Base-by-base conservation (phyloP, 768 basidiomycete species). In the Boletus rubroflammeus region DNA sequence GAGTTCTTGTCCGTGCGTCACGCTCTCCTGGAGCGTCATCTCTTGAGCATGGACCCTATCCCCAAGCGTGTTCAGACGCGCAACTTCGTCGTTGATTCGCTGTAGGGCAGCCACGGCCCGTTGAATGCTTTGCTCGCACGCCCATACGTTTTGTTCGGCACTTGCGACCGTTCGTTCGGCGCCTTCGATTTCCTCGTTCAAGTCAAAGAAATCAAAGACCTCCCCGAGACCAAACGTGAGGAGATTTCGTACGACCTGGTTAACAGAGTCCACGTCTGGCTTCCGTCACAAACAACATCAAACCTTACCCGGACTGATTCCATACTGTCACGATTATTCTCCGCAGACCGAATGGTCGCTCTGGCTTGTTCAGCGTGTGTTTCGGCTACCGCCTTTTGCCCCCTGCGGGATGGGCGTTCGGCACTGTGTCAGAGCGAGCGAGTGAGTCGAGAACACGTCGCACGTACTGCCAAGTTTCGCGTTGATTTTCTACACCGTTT, bases 151-250 rank as follows among this genome's bases (percentile, higher is more conserved):
- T n/a, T n/a, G 29, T 41, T 41, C 23, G 3, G 59, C 59, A 11
- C 36, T 50, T 3, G 54, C 29, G 35, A 61, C n/a, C 15, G 32
- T 57, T 31, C 59, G 49, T 26, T 50, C 48, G 2, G 59, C 47
- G 1, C 13, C 15, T 10, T 50, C 51, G 9, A 61, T 57, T 14
- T 61, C 60, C 39, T 56, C 51, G 29, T 61, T 61, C 41, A 61
- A 17, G 45, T 61, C 54, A 21, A 61, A 61, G 47, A 56, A 23
- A 28, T 61, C 60, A 10, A 61, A 61, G 19, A 38, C 41, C 15
- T 61, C 59, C 5, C 60, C 60, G 8, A 61, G 21, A 31, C 60
- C 60, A 36, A 61, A 19, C 13, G 60, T 61, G 21, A 61, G 9
- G 5, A 60, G 1, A 28, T 61, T 61, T 4, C 58, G 59, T 3